Percentiles rank a stretch among this genome's conserved stretches.
These are phyloP conservation scores for Mycena indigotica DNA, from an alignment of 768 basidiomycete species.

Conservation along the genomic window DNA sequence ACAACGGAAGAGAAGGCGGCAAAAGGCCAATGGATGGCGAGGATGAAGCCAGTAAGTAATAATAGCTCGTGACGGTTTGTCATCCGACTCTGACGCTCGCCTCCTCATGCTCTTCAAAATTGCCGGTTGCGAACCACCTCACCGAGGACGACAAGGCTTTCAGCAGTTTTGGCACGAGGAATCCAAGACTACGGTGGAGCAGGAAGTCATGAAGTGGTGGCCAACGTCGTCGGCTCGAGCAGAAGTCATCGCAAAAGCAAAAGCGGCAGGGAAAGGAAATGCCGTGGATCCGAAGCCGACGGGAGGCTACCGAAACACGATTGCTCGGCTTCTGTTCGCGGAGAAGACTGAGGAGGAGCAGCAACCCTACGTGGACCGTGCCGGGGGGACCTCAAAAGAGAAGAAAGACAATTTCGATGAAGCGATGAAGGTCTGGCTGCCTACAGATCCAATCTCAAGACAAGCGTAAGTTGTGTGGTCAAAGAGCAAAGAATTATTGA, in stretches of 20 bases:
- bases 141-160: background rate
- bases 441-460: background rate
- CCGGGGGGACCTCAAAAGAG: background rate
- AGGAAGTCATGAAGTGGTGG: background rate
- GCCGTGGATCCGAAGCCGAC: background rate
- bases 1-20: background rate
- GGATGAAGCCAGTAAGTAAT: background rate
- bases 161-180: conserved; percentile 2
- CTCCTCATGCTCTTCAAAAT: background rate
- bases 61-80: background rate
- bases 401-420: background rate
- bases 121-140: background rate
- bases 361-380: background rate
- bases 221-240: background rate
- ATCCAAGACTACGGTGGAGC: background rate
- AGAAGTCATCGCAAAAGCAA: background rate
- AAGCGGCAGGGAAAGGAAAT: background rate
- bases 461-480: background rate
- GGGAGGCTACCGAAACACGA: background rate
- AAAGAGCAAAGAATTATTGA: background rate
- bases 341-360: background rate
- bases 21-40: background rate
- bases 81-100: background rate
- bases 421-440: background rate
- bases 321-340: background rate